Conservation (phyloP, 2,329 filamentous ascomycete genomes). For the Triangularia verruculosa region DNA sequence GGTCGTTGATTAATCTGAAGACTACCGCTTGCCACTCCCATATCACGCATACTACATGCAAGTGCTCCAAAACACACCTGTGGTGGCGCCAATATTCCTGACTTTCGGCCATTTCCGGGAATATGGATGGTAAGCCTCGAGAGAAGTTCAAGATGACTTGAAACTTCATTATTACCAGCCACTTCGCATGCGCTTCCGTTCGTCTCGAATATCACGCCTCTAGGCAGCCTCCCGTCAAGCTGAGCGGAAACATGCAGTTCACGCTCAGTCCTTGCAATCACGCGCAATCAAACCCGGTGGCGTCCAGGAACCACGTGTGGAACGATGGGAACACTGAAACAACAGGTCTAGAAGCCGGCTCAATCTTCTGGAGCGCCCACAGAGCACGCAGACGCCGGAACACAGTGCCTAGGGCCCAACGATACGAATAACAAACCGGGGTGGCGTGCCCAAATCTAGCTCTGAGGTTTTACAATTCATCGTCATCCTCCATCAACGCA, state of each 20-base stretch:
- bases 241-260: constrained; percentile 15
- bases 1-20: background rate
- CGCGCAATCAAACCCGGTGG: constrained; percentile 18
- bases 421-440: background rate
- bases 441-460: background rate
- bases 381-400: background rate
- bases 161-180: background rate
- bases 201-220: constrained; percentile 2
- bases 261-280: constrained; percentile 21
- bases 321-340: constrained; percentile 13
- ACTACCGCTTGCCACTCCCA: no score
- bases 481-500: constrained; percentile 79
- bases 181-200: background rate
- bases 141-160: background rate
- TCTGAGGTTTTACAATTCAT: constrained; percentile 17
- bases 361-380: no score
- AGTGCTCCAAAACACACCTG: background rate
- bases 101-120: constrained; percentile 5
- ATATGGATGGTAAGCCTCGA: background rate
- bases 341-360: background rate
- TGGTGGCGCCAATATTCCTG: background rate
- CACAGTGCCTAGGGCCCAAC: background rate
- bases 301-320: constrained; percentile 14
- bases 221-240: constrained; percentile 15
- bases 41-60: background rate